Percentiles rank a stretch among this genome's conserved stretches.
phyloP scores from a whole-genome alignment of 805 yeast species.

The Nakazawaea pomicola region DNA sequence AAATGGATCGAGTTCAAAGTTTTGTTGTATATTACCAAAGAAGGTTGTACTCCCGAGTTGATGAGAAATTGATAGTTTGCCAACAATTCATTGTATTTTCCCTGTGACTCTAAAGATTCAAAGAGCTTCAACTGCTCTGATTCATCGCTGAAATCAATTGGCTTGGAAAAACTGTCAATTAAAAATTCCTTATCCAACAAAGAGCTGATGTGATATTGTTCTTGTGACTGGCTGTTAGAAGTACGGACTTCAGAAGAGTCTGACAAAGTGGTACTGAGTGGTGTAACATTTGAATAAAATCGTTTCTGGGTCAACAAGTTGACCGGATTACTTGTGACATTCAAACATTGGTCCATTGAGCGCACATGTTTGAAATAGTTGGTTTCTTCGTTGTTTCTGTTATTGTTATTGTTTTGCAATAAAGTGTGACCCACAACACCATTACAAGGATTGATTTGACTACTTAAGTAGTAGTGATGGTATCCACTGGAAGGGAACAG shows the following conservation, averaged over 20 bases:
- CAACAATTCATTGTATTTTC: constrained; percentile 27
- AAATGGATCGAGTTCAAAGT: constrained; percentile 50
- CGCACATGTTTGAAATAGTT: neutral
- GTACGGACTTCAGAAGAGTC: neutral
- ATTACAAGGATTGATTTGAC: neutral
- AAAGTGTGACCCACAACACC: neutral
- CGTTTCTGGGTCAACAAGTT: neutral
- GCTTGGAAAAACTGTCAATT: neutral
- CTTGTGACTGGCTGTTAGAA: neutral
- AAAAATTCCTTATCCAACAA: neutral
- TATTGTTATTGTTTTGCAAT: neutral
- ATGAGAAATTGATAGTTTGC: constrained; percentile 26
- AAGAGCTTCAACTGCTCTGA: constrained; percentile 18
- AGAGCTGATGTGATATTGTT: neutral
- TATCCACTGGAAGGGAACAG: neutral
- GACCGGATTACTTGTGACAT: neutral
- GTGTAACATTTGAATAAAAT: neutral
- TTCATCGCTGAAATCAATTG: constrained; percentile 6
- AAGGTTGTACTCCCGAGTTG: constrained; percentile 37
- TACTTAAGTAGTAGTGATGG: neutral
- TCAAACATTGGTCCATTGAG: neutral
- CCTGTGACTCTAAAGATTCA: constrained; percentile 17
- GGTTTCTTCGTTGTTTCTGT: neutral
- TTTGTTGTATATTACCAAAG: constrained; percentile 45
- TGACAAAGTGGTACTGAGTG: neutral